A percentile compares a stretch with the other conserved stretches of the same genome.
Conservation (phyloP, 257 asterid species). For the Lycium ferocissimum region DNA sequence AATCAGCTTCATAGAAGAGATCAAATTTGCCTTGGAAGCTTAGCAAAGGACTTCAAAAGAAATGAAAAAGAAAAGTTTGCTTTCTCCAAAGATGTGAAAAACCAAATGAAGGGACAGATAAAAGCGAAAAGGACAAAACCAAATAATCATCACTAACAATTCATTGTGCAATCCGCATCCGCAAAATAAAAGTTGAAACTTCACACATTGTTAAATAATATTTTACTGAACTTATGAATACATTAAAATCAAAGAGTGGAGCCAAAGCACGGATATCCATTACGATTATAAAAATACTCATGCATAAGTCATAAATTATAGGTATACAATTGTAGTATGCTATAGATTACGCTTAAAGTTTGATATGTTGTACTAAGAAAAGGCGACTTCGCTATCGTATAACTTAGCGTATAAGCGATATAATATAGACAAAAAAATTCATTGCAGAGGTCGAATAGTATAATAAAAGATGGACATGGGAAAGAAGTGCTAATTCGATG, state of each 20-base stretch:
- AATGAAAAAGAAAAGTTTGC: no score
- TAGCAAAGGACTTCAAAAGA: no score
- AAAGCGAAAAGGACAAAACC: no score
- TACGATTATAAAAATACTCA: neutral
- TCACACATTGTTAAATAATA: no score
- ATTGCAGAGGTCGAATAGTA: neutral
- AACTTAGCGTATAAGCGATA: neutral
- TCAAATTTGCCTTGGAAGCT: no score
- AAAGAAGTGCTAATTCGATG: neutral
- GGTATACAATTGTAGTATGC: neutral
- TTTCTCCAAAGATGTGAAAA: no score
- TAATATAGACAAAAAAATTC: neutral
- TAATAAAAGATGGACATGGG: neutral
- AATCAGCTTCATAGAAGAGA: no score
- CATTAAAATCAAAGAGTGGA: neutral
- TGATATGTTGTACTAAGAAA: neutral
- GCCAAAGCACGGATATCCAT: neutral
- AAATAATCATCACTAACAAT: no score
- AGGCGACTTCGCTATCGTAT: neutral
- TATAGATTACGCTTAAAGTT: neutral
- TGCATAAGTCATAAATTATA: neutral
- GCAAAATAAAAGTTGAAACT: no score
- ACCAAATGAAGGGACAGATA: no score
- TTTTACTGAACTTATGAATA: no score
- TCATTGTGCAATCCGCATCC: no score